Conservation (phyloP, 495 filamentous ascomycete species). For the Aspergillus taichungensis region DNA sequence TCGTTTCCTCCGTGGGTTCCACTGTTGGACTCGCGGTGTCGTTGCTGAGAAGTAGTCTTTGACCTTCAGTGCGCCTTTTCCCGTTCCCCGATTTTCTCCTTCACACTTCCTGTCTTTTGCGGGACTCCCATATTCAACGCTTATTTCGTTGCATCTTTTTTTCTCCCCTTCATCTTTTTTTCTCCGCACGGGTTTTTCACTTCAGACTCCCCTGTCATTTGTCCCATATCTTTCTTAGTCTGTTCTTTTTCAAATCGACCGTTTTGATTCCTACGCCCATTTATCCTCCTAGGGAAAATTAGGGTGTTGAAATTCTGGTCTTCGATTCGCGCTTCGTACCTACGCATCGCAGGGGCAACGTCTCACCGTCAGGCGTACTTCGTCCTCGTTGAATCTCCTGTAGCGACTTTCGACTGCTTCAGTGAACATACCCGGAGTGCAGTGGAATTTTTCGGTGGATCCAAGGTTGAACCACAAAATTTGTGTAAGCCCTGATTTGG, state of each 20-base stretch:
- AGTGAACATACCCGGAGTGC: slow-evolving; percentile 2
- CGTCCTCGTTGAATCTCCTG: slow-evolving; percentile 6
- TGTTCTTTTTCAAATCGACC: slow-evolving; percentile 1
- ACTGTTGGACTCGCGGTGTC: slow-evolving; percentile 7
- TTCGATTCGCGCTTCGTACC: slow-evolving; percentile 17
- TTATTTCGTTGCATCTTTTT: slow-evolving; percentile 9
- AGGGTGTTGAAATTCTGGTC: neutral
- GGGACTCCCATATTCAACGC: slow-evolving; percentile 15
- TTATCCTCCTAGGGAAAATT: neutral
- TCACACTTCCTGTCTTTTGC: slow-evolving; percentile 11
- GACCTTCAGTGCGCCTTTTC: slow-evolving; percentile 15
- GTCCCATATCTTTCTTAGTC: slow-evolving; percentile 1
- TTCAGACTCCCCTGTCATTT: slow-evolving; percentile 9
- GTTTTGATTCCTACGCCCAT: neutral
- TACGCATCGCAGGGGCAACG: slow-evolving; percentile 14
- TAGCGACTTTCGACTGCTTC: slow-evolving; percentile 1
- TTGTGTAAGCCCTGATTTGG: slow-evolving; percentile 4
- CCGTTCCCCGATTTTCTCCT: slow-evolving; percentile 10
- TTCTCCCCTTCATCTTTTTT: slow-evolving; percentile 4
- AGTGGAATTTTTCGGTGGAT: slow-evolving; percentile 10
- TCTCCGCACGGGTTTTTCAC: slow-evolving; percentile 16
- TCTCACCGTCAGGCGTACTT: slow-evolving; percentile 2
- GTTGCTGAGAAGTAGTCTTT: slow-evolving; percentile 15
- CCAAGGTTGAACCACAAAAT: slow-evolving; percentile 5
- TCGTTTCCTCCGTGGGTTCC: slow-evolving; percentile 13